phyloP scores from a whole-genome alignment of 176 grass and related monocot species.

The Bolboschoenus planiculmis region DNA sequence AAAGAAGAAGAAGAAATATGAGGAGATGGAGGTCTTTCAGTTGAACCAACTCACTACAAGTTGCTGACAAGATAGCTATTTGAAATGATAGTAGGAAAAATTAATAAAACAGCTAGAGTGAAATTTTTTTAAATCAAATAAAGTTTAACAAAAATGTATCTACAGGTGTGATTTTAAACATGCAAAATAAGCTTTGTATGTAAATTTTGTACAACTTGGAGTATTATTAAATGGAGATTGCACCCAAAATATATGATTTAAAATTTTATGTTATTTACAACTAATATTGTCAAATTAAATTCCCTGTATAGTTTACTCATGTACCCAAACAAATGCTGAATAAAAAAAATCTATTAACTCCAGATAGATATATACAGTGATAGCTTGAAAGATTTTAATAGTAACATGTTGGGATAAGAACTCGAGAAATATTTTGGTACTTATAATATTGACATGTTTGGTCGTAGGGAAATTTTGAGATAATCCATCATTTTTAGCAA shows the following conservation, averaged over 20 bases:
- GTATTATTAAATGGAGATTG: no score
- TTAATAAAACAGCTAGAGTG: neutral
- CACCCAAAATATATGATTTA: neutral
- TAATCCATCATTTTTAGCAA: neutral
- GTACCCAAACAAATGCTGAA: neutral
- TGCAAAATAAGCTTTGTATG: neutral
- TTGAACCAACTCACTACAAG: conserved; percentile 26
- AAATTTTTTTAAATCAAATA: neutral
- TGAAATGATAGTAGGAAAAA: neutral
- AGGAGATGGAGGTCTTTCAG: conserved; percentile 1
- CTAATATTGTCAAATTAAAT: neutral
- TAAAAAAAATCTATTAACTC: neutral
- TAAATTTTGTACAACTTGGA: neutral
- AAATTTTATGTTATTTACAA: neutral
- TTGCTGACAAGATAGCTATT: conserved; percentile 4
- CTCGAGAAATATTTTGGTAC: neutral
- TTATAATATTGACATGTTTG: neutral
- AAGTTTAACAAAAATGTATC: neutral
- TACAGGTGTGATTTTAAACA: neutral
- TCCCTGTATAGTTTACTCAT: neutral
- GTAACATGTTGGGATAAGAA: neutral
- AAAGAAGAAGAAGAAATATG: neutral
- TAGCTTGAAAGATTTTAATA: neutral
- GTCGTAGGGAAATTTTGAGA: neutral
- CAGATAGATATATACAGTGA: neutral